Percentiles rank a stretch among this genome's conserved stretches.
Evolutionary conservation across 306 rosid species (phyloP).

Genomic region (Vigna mungo): DNA sequence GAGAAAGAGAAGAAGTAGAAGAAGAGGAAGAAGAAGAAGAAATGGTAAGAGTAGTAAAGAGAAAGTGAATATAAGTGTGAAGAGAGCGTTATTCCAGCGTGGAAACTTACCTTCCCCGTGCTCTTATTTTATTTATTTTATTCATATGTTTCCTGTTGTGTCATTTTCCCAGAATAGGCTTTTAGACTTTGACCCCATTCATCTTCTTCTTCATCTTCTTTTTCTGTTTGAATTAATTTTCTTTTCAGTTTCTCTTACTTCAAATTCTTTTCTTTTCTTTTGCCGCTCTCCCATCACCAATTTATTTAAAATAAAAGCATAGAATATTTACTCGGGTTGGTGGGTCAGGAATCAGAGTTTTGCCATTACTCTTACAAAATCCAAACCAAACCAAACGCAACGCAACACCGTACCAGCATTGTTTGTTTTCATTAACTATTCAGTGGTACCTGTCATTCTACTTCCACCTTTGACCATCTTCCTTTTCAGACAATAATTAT

Average conservation of each 20-base stretch:
- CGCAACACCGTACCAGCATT: neutral
- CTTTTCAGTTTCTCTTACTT: neutral
- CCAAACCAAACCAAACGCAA: neutral
- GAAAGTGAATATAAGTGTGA: neutral
- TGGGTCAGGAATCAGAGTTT: neutral
- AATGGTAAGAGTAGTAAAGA: neutral
- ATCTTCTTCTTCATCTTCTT: neutral
- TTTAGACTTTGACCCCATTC: conserved; percentile 25
- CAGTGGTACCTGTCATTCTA: neutral
- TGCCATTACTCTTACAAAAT: neutral
- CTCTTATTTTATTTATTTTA: neutral
- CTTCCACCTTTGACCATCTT: too few relatives aligned
- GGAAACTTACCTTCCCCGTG: neutral
- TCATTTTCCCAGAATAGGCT: conserved; percentile 25
- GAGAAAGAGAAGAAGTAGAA: neutral
- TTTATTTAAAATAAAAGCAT: neutral
- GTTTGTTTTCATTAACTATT: too few relatives aligned
- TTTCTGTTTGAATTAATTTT: neutral
- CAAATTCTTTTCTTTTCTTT: neutral
- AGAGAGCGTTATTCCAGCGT: neutral
- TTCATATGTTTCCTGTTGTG: conserved; percentile 6
- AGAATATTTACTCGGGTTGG: neutral
- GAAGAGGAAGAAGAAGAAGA: too few relatives aligned
- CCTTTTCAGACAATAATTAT: too few relatives aligned
- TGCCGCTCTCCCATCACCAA: neutral